Base-by-base conservation (phyloP, 2,329 filamentous ascomycete species). In the Fusarium tupiense region DNA sequence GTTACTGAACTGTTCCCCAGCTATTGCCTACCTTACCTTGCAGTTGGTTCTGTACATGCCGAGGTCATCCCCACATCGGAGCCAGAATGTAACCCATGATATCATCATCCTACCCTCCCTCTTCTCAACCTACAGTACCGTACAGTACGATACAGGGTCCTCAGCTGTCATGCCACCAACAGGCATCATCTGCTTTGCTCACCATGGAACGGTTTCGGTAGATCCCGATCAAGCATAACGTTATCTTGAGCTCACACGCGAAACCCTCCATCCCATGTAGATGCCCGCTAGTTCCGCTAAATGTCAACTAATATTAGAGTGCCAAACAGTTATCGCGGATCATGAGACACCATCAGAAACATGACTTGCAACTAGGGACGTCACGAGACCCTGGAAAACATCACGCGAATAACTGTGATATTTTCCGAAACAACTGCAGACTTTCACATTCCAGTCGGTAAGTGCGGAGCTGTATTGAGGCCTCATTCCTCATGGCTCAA, bases 31-130 rank as follows among this genome's bases (percentile, higher is more conserved):
- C 10, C 33, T 35, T 35, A 20, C n/a, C 50, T 37, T 53, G 31
- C 33, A 37, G n/a, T 37, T 53, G 50, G 50, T 35, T 37, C 50
- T 29, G 26, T 59, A 67, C 65, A 29, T 56, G 43, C 66, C 65
- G 41, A 62, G 49, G 63, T 62, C 65, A 61, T 60, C 67, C 60
- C 72, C 68, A 64, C 73, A 50, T 68, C 56, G 47, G 50, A 73
- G 50, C 54, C 38, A 67, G 33, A 52, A 37, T 57, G 53, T 53
- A 69, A 71, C 75, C 75, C 75, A 77, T 77, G 75, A 77, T 77
- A 77, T 76, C 75, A 77, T 77, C 73, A 76, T 67, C 49, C 69
- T 72, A 70, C 73, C 73, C 73, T 71, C 74, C 66, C 53, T 65
- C 71, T 63, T 41, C 24, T 19, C 20, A n/a, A 29, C 24, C 26